These are phyloP conservation scores for Mitragyna speciosa DNA, from an alignment of 257 asterid species.

Conservation along the genomic window DNA sequence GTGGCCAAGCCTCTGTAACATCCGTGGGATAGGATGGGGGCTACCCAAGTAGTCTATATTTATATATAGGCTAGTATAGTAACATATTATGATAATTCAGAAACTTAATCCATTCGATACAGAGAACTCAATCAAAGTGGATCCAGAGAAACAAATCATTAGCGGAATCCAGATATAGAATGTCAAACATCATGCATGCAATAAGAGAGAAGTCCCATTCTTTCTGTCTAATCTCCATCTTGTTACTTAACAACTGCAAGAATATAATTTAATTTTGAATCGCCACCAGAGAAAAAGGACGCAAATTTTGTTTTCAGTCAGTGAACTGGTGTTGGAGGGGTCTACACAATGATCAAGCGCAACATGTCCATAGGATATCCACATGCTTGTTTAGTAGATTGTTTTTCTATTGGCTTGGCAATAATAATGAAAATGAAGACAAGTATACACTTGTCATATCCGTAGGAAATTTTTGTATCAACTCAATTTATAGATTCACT, in stretches of 20 bases:
- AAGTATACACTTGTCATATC: background rate
- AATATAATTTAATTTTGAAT: background rate
- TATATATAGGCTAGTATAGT: background rate
- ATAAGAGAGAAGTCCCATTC: conserved; percentile 7
- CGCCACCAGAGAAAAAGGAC: conserved; percentile 2
- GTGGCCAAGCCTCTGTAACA: background rate
- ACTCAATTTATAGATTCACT: too few relatives aligned
- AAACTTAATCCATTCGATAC: background rate
- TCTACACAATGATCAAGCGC: background rate
- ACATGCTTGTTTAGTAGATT: conserved; percentile 4
- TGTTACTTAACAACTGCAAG: background rate
- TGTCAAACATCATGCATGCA: background rate
- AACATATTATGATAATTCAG: too few relatives aligned
- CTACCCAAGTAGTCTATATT: too few relatives aligned
- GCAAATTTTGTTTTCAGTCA: conserved; percentile 4
- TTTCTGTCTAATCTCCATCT: conserved; percentile 11
- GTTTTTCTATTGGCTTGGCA: conserved; percentile 4
- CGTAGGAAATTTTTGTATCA: background rate
- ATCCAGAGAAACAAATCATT: too few relatives aligned
- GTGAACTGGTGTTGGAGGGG: background rate
- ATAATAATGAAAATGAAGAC: conserved; percentile 29
- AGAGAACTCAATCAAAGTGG: too few relatives aligned
- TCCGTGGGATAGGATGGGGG: background rate
- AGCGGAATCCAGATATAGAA: background rate
- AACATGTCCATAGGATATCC: background rate